Evolutionary conservation across 116 monocot genomes (phyloP).

Genomic region (Papilionanthe hybrid): DNA sequence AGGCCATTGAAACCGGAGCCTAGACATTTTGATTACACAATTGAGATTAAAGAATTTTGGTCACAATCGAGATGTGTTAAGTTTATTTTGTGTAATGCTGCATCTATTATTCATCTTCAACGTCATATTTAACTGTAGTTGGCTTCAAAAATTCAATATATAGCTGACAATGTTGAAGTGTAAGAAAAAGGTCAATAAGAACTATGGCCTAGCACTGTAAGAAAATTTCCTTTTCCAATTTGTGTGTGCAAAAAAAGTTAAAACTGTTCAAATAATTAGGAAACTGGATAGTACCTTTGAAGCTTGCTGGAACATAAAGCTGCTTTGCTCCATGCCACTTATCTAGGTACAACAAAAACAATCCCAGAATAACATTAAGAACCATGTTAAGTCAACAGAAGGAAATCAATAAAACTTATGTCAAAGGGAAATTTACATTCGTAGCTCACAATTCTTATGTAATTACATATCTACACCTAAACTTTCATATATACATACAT

Average conservation of each 20-base stretch:
- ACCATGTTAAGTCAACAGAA: neutral
- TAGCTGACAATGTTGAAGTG: neutral
- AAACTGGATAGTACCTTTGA: constrained; percentile 56
- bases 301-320: constrained; percentile 96
- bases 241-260: neutral
- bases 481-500: no score
- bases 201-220: neutral
- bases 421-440: no score
- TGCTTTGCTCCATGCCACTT: constrained; percentile 97
- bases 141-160: neutral
- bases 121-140: no score
- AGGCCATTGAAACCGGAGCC: no score
- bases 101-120: no score
- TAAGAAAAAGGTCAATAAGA: neutral
- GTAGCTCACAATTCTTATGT: no score
- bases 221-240: neutral
- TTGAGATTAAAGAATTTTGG: no score
- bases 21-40: no score
- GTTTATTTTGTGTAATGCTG: no score
- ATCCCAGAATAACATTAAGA: neutral
- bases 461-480: no score
- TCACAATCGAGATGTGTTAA: no score
- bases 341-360: constrained; percentile 47
- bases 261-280: neutral
- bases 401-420: neutral